These are phyloP conservation scores for Phanerochaete carnosa DNA, from an alignment of 768 basidiomycete genomes.

Conservation along the genomic window DNA sequence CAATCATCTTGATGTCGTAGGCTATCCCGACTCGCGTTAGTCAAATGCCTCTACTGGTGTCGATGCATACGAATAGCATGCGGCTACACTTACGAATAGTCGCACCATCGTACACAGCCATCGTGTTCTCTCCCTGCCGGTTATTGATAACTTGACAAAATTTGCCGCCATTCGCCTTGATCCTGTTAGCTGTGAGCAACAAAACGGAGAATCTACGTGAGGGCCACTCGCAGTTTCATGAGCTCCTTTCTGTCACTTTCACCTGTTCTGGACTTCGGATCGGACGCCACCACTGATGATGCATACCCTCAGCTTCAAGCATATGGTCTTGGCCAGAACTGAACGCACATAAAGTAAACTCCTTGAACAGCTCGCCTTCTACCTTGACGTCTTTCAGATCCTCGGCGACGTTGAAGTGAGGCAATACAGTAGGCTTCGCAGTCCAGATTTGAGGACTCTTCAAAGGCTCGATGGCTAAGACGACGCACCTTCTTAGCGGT, in stretches of 20 bases:
- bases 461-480: not conserved
- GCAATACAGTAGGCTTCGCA: slow-evolving; percentile 52
- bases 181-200: slow-evolving; percentile 36
- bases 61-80: not conserved
- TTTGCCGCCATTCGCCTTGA: slow-evolving; percentile 66
- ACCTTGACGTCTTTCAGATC: slow-evolving; percentile 56
- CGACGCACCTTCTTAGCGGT: slow-evolving; percentile 44
- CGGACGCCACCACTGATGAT: slow-evolving; percentile 64
- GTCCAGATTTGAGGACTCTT: not conserved
- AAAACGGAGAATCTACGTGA: not conserved
- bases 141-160: slow-evolving; percentile 58
- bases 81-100: slow-evolving; percentile 66
- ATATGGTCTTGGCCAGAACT: not conserved
- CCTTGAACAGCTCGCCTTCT: slow-evolving; percentile 66
- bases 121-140: slow-evolving; percentile 46
- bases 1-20: slow-evolving; percentile 66
- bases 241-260: slow-evolving; percentile 69
- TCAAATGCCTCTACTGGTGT: not conserved
- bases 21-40: slow-evolving; percentile 36
- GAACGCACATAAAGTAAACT: slow-evolving; percentile 73
- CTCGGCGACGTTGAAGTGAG: slow-evolving; percentile 59
- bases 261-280: slow-evolving; percentile 66
- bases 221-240: slow-evolving; percentile 52
- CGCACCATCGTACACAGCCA: slow-evolving; percentile 68
- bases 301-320: not conserved